Percentiles rank a stretch among this genome's conserved stretches.
phyloP scores from a whole-genome alignment of 2,329 filamentous ascomycete genomes.

The Ophiostoma piceae region DNA sequence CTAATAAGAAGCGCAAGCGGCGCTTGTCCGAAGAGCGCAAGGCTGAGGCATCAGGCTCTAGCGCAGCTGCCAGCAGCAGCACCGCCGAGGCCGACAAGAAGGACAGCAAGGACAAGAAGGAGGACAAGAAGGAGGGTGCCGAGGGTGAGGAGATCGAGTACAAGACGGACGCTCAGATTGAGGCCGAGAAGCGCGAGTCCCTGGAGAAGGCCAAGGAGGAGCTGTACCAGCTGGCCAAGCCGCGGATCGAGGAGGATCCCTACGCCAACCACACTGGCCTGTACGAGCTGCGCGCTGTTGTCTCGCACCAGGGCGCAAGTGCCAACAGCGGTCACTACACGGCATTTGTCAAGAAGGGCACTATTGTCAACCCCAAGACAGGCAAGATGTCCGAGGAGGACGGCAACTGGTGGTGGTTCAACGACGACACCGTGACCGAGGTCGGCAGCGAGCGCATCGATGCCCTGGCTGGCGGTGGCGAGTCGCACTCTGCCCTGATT shows the following conservation, averaged over 20 bases:
- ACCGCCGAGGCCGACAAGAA: conserved; percentile 40
- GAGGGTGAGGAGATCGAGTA: conserved; percentile 68
- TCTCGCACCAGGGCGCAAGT: conserved; percentile 93
- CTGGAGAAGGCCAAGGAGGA: conserved; percentile 83
- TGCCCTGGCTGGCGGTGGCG: conserved; percentile 80
- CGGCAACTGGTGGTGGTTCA: conserved; percentile 99
- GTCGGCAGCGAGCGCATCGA: conserved; percentile 89
- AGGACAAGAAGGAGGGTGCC: conserved; percentile 29
- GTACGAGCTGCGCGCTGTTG: conserved; percentile 88
- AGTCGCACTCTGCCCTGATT: conserved; percentile 77
- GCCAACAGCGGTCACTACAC: conserved; percentile 98
- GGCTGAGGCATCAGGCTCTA: conserved; percentile 11
- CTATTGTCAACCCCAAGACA: conserved; percentile 63
- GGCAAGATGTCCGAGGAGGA: conserved; percentile 77
- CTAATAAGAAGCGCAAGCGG: conserved; percentile 84
- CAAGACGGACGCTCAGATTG: conserved; percentile 92
- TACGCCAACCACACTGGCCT: conserved; percentile 89
- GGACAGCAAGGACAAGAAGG: conserved; percentile 34
- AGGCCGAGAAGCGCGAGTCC: conserved; percentile 72
- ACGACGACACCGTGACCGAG: conserved; percentile 94
- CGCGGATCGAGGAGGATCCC: conserved; percentile 67
- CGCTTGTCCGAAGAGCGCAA: conserved; percentile 40
- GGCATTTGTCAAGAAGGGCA: conserved; percentile 91
- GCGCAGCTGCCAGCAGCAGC: conserved; percentile 33
- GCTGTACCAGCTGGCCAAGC: conserved; percentile 69